Evolutionary conservation across 1,284 basidiomycete genomes (phyloP).

Genomic region (Volvariella volvacea): DNA sequence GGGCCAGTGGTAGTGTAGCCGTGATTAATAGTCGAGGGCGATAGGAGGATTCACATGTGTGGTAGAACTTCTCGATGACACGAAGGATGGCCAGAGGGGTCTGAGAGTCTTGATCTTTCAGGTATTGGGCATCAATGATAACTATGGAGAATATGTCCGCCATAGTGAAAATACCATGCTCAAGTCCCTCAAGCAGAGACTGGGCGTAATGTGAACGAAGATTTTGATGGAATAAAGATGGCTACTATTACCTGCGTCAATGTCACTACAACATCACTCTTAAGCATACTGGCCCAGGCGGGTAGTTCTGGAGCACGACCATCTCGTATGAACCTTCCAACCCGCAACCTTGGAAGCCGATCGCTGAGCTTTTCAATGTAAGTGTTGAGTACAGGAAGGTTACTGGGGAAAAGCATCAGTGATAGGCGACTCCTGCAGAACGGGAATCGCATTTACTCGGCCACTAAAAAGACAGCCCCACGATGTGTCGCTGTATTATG

Average conservation of each 20-base stretch:
- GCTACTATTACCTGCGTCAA: slow-evolving; percentile 26
- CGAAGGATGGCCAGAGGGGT: slow-evolving; percentile 29
- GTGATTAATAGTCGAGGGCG: slow-evolving; percentile 40
- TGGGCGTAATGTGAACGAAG: slow-evolving; percentile 7
- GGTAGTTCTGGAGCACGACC: slow-evolving; percentile 11
- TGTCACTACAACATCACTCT: slow-evolving; percentile 31
- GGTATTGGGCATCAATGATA: slow-evolving; percentile 27
- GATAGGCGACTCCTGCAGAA: too few species aligned
- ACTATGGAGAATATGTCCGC: slow-evolving; percentile 37
- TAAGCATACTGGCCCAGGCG: slow-evolving; percentile 21
- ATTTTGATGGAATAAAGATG: slow-evolving; percentile 13
- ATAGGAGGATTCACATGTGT: slow-evolving; percentile 21
- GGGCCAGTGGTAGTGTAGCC: slow-evolving; percentile 23
- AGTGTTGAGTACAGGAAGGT: too few species aligned
- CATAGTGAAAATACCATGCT: slow-evolving; percentile 24
- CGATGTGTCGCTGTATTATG: too few species aligned
- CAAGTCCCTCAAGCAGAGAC: slow-evolving; percentile 23
- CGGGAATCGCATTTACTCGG: too few species aligned
- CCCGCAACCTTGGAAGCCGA: slow-evolving; percentile 9
- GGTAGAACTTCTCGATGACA: slow-evolving; percentile 40
- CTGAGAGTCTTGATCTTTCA: slow-evolving; percentile 22
- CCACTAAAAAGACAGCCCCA: too few species aligned
- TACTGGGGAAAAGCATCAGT: too few species aligned
- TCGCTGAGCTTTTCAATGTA: slow-evolving; percentile 9
- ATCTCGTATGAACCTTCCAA: slow-evolving; percentile 16